Percentiles rank a stretch among this genome's conserved stretches.
These are phyloP conservation scores for Omphalotus guepiniiformis DNA, from an alignment of 768 basidiomycete species.

Conservation along the genomic window DNA sequence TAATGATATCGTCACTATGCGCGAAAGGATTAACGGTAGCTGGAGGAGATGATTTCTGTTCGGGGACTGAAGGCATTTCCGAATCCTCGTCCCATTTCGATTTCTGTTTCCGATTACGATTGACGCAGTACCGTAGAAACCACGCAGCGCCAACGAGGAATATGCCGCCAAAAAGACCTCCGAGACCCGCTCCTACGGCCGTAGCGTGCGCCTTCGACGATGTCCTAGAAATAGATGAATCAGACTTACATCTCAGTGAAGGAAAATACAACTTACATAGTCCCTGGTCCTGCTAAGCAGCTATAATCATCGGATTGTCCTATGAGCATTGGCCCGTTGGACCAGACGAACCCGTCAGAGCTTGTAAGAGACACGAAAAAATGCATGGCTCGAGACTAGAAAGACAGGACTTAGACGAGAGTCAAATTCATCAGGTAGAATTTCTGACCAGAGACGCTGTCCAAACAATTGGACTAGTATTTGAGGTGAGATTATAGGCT, in stretches of 20 bases:
- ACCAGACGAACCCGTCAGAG: constrained; percentile 42
- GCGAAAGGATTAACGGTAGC: too few species aligned
- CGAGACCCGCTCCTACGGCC: constrained; percentile 17
- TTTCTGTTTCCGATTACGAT: too few species aligned
- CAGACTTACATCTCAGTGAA: not conserved
- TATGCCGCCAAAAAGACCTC: constrained; percentile 15
- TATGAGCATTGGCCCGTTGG: constrained; percentile 45
- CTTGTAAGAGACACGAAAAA: constrained; percentile 48
- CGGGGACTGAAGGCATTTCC: too few species aligned
- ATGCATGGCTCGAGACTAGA: constrained; percentile 39
- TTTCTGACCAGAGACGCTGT: constrained; percentile 33
- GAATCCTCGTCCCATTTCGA: too few species aligned
- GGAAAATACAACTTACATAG: constrained; percentile 23
- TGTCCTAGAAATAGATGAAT: constrained; percentile 7
- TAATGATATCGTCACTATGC: too few species aligned
- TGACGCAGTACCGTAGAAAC: too few species aligned
- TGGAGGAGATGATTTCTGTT: too few species aligned
- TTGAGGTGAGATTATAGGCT: constrained; percentile 46
- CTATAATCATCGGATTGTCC: constrained; percentile 33
- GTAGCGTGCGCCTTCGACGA: constrained; percentile 11
- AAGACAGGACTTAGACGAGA: not conserved
- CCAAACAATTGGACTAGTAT: constrained; percentile 33
- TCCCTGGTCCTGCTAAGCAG: constrained; percentile 38
- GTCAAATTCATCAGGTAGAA: not conserved
- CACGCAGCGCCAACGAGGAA: constrained; percentile 11